phyloP scores from a whole-genome alignment of 345 rosid genomes.

The Odontarrhena argentea region DNA sequence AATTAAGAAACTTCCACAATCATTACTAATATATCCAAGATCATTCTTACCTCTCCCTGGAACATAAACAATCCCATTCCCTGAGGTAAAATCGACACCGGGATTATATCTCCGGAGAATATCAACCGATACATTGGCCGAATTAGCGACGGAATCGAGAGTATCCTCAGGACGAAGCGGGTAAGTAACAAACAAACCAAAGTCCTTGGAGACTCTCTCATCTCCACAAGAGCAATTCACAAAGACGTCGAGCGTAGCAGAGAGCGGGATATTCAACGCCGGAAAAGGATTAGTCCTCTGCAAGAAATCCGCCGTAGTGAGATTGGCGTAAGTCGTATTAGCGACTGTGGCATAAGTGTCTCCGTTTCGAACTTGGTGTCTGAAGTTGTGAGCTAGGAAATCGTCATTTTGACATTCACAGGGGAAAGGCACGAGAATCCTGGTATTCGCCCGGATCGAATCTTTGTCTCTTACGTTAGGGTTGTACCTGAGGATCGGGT shows the following conservation, averaged over 20 bases:
- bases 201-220: slow-evolving; percentile 47
- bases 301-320: slow-evolving; percentile 51
- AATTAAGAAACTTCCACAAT: not conserved
- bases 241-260: slow-evolving; percentile 49
- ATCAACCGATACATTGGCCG: slow-evolving; percentile 39
- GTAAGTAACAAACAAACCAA: slow-evolving; percentile 67
- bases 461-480: slow-evolving; percentile 44
- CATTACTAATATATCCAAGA: not conserved
- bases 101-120: slow-evolving; percentile 63
- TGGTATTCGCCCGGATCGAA: slow-evolving; percentile 26
- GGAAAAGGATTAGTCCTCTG: slow-evolving; percentile 41
- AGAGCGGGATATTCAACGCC: slow-evolving; percentile 43
- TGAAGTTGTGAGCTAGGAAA: slow-evolving; percentile 58
- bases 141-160: slow-evolving; percentile 48
- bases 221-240: slow-evolving; percentile 83
- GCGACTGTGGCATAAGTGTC: slow-evolving; percentile 51
- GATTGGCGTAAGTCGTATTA: slow-evolving; percentile 36
- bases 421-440: slow-evolving; percentile 66
- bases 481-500: slow-evolving; percentile 46
- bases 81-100: slow-evolving; percentile 56
- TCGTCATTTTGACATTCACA: slow-evolving; percentile 61
- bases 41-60: slow-evolving; percentile 62
- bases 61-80: slow-evolving; percentile 68
- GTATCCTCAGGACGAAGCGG: slow-evolving; percentile 61
- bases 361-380: slow-evolving; percentile 11